A percentile compares a stretch with the other conserved stretches of the same genome.
Conservation (phyloP, 1,139 yeast genomes). For the Saccharomycopsis hybrid region DNA sequence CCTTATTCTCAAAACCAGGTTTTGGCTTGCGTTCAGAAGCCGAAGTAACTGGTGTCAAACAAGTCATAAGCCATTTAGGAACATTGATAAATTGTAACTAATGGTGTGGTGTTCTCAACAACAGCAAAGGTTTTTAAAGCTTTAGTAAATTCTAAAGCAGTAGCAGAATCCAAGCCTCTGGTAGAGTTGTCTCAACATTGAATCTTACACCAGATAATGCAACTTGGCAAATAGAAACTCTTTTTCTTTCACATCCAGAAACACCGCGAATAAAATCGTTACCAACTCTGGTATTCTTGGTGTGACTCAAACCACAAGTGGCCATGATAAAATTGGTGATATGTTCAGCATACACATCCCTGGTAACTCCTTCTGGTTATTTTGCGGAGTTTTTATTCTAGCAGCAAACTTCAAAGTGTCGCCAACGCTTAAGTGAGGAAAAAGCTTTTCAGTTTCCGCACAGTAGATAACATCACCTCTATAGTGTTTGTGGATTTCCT, state of each 20-base stretch:
- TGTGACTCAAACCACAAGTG: conserved; percentile 55
- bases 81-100: conserved; percentile 67
- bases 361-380: conserved; percentile 40
- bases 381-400: conserved; percentile 45
- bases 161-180: conserved; percentile 57
- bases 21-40: conserved; percentile 48
- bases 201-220: conserved; percentile 41
- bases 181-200: conserved; percentile 60
- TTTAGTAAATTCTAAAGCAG: conserved; percentile 56
- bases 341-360: conserved; percentile 45
- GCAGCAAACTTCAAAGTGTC: conserved; percentile 56
- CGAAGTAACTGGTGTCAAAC: conserved; percentile 61
- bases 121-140: conserved; percentile 51
- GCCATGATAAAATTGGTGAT: conserved; percentile 55
- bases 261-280: conserved; percentile 71
- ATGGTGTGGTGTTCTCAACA: conserved; percentile 44
- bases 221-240: conserved; percentile 69
- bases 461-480: conserved; percentile 56
- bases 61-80: conserved; percentile 58
- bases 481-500: conserved; percentile 37
- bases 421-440: conserved; percentile 56
- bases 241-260: conserved; percentile 80
- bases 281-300: conserved; percentile 66
- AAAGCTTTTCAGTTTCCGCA: conserved; percentile 56
- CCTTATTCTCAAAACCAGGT: conserved; percentile 41